A percentile compares a stretch with the other conserved stretches of the same genome.
phyloP scores from a whole-genome alignment of 2,329 filamentous ascomycete species.

The Alternaria solani region DNA sequence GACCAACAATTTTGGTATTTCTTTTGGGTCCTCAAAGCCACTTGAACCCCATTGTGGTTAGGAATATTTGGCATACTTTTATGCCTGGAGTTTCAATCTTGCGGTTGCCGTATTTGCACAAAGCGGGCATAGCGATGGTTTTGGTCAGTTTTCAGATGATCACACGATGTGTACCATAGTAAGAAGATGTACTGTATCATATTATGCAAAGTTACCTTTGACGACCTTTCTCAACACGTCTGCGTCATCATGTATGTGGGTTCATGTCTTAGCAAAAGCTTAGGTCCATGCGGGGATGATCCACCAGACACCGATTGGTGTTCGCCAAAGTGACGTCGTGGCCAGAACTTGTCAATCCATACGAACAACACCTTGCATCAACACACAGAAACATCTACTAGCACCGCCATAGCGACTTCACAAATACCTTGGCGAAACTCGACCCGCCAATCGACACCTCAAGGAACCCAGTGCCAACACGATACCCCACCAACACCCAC shows the following conservation, averaged over 20 bases:
- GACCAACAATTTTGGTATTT: neutral
- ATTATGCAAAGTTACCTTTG: neutral
- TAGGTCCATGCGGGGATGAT: constrained; percentile 20
- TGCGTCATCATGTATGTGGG: neutral
- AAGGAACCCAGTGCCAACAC: neutral
- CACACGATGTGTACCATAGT: constrained; percentile 2
- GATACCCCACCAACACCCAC: neutral
- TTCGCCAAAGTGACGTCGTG: constrained; percentile 21
- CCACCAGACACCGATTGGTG: constrained; percentile 21
- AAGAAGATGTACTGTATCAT: neutral
- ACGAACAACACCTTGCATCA: constrained; percentile 3
- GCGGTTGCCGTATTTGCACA: neutral
- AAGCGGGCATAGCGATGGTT: neutral
- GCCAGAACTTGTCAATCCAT: constrained; percentile 4
- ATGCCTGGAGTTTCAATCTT: neutral
- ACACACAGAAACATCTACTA: neutral
- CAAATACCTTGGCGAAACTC: neutral
- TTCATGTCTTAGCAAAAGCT: constrained; percentile 8
- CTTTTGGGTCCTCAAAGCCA: neutral
- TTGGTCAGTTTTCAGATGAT: neutral
- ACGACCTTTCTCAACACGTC: neutral
- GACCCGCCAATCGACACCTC: neutral
- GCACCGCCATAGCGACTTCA: neutral
- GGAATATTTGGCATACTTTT: neutral
- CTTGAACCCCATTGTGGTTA: neutral